Percentiles rank a stretch among this genome's conserved stretches.
Conservation (phyloP, 164 flowering plant genomes). For the Annona cherimola region DNA sequence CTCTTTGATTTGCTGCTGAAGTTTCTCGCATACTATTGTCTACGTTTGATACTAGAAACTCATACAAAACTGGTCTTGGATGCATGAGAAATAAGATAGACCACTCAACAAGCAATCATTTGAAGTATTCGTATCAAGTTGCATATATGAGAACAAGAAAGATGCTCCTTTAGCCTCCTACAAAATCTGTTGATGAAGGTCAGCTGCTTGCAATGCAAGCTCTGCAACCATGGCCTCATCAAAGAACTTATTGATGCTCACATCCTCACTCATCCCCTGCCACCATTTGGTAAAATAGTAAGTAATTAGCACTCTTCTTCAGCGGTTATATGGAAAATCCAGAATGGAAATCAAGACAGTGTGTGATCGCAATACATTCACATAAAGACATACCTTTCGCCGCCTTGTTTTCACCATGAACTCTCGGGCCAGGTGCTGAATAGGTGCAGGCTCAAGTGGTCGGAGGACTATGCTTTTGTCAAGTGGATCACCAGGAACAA, state of each 20-base stretch:
- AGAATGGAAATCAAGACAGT: background rate
- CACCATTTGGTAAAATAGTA: slow-evolving; percentile 6
- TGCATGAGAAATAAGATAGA: too few relatives aligned
- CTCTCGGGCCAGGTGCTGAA: slow-evolving; percentile 96
- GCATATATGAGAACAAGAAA: background rate
- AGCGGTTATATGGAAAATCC: background rate
- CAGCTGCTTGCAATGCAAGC: slow-evolving; percentile 85
- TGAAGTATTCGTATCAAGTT: too few relatives aligned
- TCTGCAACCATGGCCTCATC: slow-evolving; percentile 97
- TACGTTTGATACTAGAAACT: too few relatives aligned
- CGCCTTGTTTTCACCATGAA: slow-evolving; percentile 99
- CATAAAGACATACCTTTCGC: slow-evolving; percentile 62
- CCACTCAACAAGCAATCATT: too few relatives aligned
- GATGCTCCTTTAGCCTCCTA: background rate
- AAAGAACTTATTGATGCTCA: slow-evolving; percentile 91
- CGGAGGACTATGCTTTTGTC: slow-evolving; percentile 89
- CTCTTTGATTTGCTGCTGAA: too few relatives aligned
- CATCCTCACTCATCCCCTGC: slow-evolving; percentile 99
- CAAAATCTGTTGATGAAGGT: slow-evolving; percentile 41
- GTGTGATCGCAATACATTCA: background rate
- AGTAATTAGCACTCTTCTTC: background rate
- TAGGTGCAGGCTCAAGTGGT: slow-evolving; percentile 97
- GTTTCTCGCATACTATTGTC: too few relatives aligned
- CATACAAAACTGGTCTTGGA: too few relatives aligned
- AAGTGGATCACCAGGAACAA: slow-evolving; percentile 96